phyloP scores from a whole-genome alignment of 345 rosid genomes.

The Diplotaxis tenuifolia region DNA sequence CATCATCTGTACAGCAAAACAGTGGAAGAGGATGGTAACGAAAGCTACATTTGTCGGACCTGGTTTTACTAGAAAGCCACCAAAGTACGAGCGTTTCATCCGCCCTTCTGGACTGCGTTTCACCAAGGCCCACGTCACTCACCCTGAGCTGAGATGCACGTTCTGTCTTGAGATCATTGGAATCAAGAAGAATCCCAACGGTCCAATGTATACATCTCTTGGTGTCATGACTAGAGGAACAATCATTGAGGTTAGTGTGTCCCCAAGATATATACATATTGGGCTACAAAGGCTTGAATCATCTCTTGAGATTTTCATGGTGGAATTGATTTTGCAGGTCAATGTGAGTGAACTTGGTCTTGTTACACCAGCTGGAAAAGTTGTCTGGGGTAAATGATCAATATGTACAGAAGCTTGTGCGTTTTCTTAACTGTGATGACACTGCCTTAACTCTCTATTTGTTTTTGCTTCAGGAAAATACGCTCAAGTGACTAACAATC shows the following conservation, averaged over 20 bases:
- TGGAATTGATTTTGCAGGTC: conserved; percentile 48
- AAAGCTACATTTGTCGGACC: conserved; percentile 91
- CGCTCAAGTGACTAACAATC: conserved; percentile 95
- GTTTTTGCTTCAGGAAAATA: conserved; percentile 65
- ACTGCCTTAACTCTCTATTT: not conserved
- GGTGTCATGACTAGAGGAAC: conserved; percentile 95
- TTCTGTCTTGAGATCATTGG: conserved; percentile 85
- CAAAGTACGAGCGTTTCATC: conserved; percentile 92
- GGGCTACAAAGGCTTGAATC: not conserved
- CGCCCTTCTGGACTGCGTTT: conserved; percentile 88
- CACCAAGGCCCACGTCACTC: conserved; percentile 91
- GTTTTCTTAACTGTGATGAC: not conserved
- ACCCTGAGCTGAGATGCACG: conserved; percentile 86
- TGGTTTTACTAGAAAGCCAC: conserved; percentile 91
- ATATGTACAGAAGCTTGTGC: not conserved
- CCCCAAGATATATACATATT: not conserved
- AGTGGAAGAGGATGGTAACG: conserved; percentile 96
- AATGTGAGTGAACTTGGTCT: conserved; percentile 94
- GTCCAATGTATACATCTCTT: conserved; percentile 87
- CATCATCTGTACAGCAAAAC: conserved; percentile 58
- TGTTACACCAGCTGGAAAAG: conserved; percentile 91
- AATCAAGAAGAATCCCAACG: conserved; percentile 89
- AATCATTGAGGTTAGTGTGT: conserved; percentile 71
- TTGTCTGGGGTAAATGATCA: conserved; percentile 76
- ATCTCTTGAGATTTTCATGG: not conserved